These are phyloP conservation scores for Globisporangium solare DNA, from an alignment of 352 stramenopile species.

Conservation along the genomic window DNA sequence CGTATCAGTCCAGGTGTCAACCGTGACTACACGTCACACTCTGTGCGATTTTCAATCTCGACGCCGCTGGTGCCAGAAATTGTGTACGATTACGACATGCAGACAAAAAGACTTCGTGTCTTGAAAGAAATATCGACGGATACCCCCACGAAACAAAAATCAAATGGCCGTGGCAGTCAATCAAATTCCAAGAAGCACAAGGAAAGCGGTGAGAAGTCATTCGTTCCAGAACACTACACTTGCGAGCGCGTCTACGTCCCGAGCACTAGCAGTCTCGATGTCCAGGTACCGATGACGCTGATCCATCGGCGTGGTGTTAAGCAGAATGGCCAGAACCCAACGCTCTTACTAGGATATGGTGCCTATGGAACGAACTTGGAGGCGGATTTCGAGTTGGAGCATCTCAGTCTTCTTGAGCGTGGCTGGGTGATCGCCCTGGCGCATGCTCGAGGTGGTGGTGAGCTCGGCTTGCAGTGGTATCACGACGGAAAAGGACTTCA, in stretches of 20 bases:
- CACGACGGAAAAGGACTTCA: conserved; percentile 63
- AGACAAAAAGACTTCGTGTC: conserved; percentile 28
- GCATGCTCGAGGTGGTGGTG: conserved; percentile 86
- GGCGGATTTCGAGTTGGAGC: conserved; percentile 80
- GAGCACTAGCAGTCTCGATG: conserved; percentile 28
- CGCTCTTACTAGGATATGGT: conserved; percentile 86
- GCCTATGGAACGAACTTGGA: conserved; percentile 88
- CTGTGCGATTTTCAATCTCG: conserved; percentile 65
- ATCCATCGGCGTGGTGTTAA: conserved; percentile 57
- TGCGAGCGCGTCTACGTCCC: conserved; percentile 41
- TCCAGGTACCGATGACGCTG: conserved; percentile 71
- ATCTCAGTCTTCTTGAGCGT: conserved; percentile 79
- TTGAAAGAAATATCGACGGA: conserved; percentile 54
- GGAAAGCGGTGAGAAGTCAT: conserved; percentile 1
- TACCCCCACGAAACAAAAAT: neutral
- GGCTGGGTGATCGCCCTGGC: conserved; percentile 88
- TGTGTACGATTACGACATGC: conserved; percentile 79
- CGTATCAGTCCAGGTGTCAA: conserved; percentile 76
- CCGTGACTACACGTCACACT: conserved; percentile 56
- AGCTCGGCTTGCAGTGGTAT: conserved; percentile 87
- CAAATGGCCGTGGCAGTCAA: neutral
- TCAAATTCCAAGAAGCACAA: no score
- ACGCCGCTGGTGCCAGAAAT: conserved; percentile 72
- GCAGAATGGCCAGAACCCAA: conserved; percentile 60
- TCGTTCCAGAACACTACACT: conserved; percentile 27